Percentiles rank a stretch among this genome's conserved stretches.
Evolutionary conservation across 1,139 yeast genomes (phyloP).

Genomic region (Debaryomyces fabryi): DNA sequence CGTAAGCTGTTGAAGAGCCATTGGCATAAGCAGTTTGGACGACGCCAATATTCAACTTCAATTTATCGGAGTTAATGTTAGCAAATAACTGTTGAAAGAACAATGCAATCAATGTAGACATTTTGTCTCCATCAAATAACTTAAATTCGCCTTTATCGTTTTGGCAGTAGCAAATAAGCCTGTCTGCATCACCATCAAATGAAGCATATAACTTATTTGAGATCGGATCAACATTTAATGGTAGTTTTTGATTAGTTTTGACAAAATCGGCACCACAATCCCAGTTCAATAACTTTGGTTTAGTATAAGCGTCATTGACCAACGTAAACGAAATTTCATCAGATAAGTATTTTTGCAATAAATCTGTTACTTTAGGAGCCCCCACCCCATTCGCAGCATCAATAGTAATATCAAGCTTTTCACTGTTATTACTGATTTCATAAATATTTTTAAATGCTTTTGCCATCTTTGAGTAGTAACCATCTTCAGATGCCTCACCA

Average conservation of each 20-base stretch:
- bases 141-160: slow-evolving; percentile 53
- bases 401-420: slow-evolving; percentile 55
- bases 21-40: slow-evolving; percentile 98
- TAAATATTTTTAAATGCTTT: slow-evolving; percentile 37
- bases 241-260: slow-evolving; percentile 82
- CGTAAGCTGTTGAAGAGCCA: slow-evolving; percentile 82
- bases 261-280: slow-evolving; percentile 97
- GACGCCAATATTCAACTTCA: slow-evolving; percentile 66
- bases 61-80: slow-evolving; percentile 40
- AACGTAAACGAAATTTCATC: slow-evolving; percentile 46
- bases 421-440: slow-evolving; percentile 21
- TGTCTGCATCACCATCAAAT: slow-evolving; percentile 97
- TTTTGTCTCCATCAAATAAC: slow-evolving; percentile 91
- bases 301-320: slow-evolving; percentile 60
- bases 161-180: slow-evolving; percentile 82
- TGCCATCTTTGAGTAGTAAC: slow-evolving; percentile 71
- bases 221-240: slow-evolving; percentile 55
- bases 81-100: slow-evolving; percentile 58
- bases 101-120: slow-evolving; percentile 80
- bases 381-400: slow-evolving; percentile 98
- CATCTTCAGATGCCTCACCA: slow-evolving; percentile 66
- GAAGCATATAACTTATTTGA: slow-evolving; percentile 66
- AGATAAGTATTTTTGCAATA: slow-evolving; percentile 46
- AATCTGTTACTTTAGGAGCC: slow-evolving; percentile 66
- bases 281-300: slow-evolving; percentile 65